phyloP scores from a whole-genome alignment of 129 eudicot species.

The Tagetes patula region DNA sequence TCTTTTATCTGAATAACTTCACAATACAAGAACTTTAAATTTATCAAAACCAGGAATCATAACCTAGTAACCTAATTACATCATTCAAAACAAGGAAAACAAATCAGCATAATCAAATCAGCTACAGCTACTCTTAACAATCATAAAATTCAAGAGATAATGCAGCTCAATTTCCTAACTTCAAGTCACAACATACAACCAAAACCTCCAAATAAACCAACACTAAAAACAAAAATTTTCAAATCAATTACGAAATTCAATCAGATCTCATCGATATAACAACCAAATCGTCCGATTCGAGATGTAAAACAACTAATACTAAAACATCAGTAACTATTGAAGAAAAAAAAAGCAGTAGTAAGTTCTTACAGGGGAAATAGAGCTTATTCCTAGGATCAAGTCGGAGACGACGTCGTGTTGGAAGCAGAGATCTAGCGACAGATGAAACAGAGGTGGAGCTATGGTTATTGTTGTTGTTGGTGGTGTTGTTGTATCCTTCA shows the following conservation, averaged over 20 bases:
- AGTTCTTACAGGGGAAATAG: constrained; percentile 66
- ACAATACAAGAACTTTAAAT: neutral
- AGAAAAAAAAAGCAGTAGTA: neutral
- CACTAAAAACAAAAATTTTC: neutral
- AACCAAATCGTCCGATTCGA: neutral
- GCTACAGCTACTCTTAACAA: neutral
- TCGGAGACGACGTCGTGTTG: constrained; percentile 77
- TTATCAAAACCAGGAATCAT: neutral
- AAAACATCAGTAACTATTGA: neutral
- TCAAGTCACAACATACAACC: neutral
- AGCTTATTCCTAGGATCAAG: constrained; percentile 85
- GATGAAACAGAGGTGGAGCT: constrained; percentile 60
- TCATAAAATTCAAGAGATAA: constrained; percentile 1
- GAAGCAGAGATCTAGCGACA: constrained; percentile 84
- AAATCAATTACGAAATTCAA: constrained; percentile 16
- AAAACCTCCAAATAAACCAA: neutral
- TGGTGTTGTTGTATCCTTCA: constrained; percentile 37
- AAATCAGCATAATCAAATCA: constrained; percentile 13
- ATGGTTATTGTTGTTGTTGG: neutral
- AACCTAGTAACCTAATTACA: neutral
- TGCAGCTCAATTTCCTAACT: constrained; percentile 4
- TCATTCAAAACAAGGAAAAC: neutral
- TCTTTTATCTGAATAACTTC: neutral
- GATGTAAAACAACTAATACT: neutral
- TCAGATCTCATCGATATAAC: constrained; percentile 21